phyloP scores from a whole-genome alignment of 1,139 yeast species.

The Candida dubliniensis region DNA sequence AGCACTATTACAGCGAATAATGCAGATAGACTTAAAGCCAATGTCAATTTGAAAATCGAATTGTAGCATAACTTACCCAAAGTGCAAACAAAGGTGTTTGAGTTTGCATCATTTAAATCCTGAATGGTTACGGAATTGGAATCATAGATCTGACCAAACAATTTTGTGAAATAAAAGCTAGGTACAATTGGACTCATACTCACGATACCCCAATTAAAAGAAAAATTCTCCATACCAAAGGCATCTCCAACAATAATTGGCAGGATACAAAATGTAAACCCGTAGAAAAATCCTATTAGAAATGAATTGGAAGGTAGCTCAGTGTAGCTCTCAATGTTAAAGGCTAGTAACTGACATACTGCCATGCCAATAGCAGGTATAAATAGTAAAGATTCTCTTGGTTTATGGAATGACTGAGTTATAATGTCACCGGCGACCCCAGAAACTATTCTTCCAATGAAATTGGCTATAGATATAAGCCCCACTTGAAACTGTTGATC shows the following conservation, averaged over 20 bases:
- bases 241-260: slow-evolving; percentile 60
- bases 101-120: slow-evolving; percentile 5
- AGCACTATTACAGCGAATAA: slow-evolving; percentile 25
- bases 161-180: slow-evolving; percentile 47
- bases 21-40: slow-evolving; percentile 27
- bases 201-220: slow-evolving; percentile 60
- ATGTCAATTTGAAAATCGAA: slow-evolving; percentile 39
- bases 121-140: slow-evolving; percentile 26
- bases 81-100: slow-evolving; percentile 28
- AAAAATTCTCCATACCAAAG: slow-evolving; percentile 55
- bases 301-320: slow-evolving; percentile 41
- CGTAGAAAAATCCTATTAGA: slow-evolving; percentile 55
- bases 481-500: slow-evolving; percentile 61
- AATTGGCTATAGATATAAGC: slow-evolving; percentile 53
- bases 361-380: slow-evolving; percentile 46
- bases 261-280: slow-evolving; percentile 56
- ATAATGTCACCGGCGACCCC: slow-evolving; percentile 56
- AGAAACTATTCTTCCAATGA: slow-evolving; percentile 51
- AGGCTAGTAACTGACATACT: slow-evolving; percentile 44
- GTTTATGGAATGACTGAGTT: slow-evolving; percentile 39
- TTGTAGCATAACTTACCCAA: slow-evolving; percentile 46
- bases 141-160: slow-evolving; percentile 56
- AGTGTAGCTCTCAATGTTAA: slow-evolving; percentile 24
- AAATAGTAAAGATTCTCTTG: slow-evolving; percentile 48
- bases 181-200: slow-evolving; percentile 56